Evolutionary conservation across 2,329 filamentous ascomycete species (phyloP).

Genomic region (Alternaria viburni): DNA sequence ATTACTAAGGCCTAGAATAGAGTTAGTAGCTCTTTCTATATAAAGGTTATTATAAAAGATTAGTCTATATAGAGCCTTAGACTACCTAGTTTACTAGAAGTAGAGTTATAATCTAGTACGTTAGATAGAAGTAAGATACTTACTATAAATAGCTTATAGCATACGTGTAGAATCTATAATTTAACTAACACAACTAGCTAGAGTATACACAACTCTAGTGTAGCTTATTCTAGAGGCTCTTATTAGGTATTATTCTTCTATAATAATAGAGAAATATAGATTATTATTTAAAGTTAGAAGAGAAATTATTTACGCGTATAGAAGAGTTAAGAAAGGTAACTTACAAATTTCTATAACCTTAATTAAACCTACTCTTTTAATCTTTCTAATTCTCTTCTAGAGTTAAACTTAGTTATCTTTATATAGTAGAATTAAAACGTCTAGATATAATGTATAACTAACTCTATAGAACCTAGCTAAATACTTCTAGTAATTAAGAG

Average conservation of each 20-base stretch:
- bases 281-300: conserved; percentile 50
- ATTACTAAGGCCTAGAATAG: conserved; percentile 3
- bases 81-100: conserved; percentile 4
- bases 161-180: conserved; percentile 1
- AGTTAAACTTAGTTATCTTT: conserved; percentile 46
- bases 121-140: not conserved
- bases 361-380: conserved; percentile 52
- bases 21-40: conserved; percentile 6
- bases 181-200: conserved; percentile 6
- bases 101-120: conserved; percentile 4
- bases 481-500: conserved; percentile 54
- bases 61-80: not conserved
- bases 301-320: conserved; percentile 51
- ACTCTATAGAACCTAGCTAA: conserved; percentile 10
- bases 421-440: conserved; percentile 40
- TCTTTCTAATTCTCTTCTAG: conserved; percentile 47
- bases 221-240: conserved; percentile 50
- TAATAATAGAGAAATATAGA: conserved; percentile 50
- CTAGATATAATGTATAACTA: not conserved
- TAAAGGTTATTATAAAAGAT: not conserved
- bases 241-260: conserved; percentile 53
- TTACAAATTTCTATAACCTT: conserved; percentile 28
- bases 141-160: not conserved
- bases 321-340: conserved; percentile 6
- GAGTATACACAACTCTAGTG: conserved; percentile 5